These are phyloP conservation scores for Tylopilus plumbeoviolaceoides DNA, from an alignment of 768 basidiomycete species.

Conservation along the genomic window DNA sequence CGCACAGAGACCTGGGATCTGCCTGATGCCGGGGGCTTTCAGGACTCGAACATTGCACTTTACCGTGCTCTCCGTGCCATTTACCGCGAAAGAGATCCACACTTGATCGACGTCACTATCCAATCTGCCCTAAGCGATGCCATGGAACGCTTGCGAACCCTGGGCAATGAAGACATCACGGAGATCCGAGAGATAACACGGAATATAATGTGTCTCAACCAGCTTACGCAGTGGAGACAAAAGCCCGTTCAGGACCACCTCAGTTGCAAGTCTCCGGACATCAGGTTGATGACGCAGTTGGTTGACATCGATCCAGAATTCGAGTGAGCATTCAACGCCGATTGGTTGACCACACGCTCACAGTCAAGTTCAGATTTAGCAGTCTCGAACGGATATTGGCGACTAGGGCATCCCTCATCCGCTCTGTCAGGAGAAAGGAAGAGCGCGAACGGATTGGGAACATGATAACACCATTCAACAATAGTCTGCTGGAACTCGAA, in stretches of 20 bases:
- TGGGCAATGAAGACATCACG: constrained; percentile 77
- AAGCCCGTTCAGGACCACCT: constrained; percentile 23
- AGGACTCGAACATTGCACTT: constrained; percentile 52
- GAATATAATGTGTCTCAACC: constrained; percentile 77
- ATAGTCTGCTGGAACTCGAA: constrained; percentile 55
- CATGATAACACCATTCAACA: constrained; percentile 50
- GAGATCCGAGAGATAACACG: constrained; percentile 67
- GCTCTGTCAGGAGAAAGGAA: constrained; percentile 64
- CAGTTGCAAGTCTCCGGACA: constrained; percentile 33
- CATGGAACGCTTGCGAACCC: constrained; percentile 54
- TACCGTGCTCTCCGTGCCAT: constrained; percentile 79
- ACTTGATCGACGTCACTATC: constrained; percentile 45
- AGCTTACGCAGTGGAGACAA: constrained; percentile 64
- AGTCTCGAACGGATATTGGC: constrained; percentile 76
- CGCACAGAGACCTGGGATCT: constrained; percentile 94
- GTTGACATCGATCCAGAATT: constrained; percentile 50
- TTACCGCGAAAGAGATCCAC: constrained; percentile 69
- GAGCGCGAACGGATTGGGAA: constrained; percentile 75
- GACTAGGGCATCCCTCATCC: constrained; percentile 77
- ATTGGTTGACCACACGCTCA: constrained; percentile 5
- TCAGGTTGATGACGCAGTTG: constrained; percentile 40
- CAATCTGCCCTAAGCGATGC: constrained; percentile 53
- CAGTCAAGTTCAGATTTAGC: constrained; percentile 51
- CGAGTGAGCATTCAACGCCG: constrained; percentile 48
- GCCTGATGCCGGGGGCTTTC: constrained; percentile 51